These are phyloP conservation scores for Solanum rostratum DNA, from an alignment of 257 asterid genomes.

Conservation along the genomic window DNA sequence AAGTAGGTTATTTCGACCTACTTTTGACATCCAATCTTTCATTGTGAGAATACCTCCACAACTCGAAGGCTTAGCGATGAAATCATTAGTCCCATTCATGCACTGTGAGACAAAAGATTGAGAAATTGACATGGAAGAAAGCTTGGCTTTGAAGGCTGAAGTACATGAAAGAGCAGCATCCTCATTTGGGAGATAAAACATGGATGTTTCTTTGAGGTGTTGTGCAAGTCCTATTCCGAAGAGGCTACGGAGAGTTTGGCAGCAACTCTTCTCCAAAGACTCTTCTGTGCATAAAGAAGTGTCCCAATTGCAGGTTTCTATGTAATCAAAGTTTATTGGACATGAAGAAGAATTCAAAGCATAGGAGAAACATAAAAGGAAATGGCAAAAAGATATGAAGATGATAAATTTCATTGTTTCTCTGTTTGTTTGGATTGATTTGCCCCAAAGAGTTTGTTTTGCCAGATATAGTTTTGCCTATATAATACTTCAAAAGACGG, in stretches of 20 bases:
- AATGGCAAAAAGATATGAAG: neutral
- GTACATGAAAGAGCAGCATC: conserved; percentile 33
- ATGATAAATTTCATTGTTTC: neutral
- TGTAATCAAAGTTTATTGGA: conserved; percentile 41
- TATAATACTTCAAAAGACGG: neutral
- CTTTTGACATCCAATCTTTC: conserved; percentile 25
- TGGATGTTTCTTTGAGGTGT: conserved; percentile 27
- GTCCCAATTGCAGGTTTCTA: conserved; percentile 49
- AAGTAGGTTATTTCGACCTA: conserved; percentile 12
- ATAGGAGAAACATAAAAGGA: neutral
- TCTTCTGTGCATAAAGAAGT: conserved; percentile 27
- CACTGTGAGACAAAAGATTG: conserved; percentile 12
- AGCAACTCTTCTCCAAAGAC: conserved; percentile 25
- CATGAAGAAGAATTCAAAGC: conserved; percentile 26
- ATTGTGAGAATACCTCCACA: conserved; percentile 39
- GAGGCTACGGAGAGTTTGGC: conserved; percentile 45
- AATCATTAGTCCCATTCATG: conserved; percentile 34
- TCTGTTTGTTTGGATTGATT: neutral
- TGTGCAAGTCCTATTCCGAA: conserved; percentile 41
- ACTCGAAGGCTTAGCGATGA: conserved; percentile 14
- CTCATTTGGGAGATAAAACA: conserved; percentile 35
- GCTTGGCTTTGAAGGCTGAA: conserved; percentile 11
- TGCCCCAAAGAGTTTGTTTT: neutral
- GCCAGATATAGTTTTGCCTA: neutral
- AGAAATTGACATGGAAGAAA: conserved; percentile 12